Conservation (phyloP, 2,329 filamentous ascomycete species). For the Fusarium tanahbumbuense region DNA sequence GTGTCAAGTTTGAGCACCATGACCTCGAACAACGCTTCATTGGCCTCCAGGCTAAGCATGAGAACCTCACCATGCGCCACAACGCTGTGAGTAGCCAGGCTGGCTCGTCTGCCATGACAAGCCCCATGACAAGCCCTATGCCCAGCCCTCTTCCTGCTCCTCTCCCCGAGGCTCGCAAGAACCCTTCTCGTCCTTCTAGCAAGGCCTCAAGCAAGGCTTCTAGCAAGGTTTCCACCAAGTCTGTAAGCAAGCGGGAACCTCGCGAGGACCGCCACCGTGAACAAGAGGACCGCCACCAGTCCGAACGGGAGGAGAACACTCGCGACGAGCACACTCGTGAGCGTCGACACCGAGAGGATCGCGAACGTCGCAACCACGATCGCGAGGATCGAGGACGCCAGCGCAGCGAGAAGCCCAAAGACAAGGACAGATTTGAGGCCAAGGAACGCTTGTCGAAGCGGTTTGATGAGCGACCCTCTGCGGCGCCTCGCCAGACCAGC, state of each 20-base stretch:
- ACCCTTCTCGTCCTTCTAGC: constrained; percentile 46
- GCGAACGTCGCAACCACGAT: constrained; percentile 43
- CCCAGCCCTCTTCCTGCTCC: constrained; percentile 41
- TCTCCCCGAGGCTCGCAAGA: constrained; percentile 46
- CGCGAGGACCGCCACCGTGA: constrained; percentile 43
- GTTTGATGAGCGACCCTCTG: constrained; percentile 51
- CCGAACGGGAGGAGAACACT: constrained; percentile 39
- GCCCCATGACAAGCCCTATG: constrained; percentile 43
- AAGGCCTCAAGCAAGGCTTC: constrained; percentile 49
- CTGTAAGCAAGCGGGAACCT: constrained; percentile 41
- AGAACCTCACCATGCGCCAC: constrained; percentile 47
- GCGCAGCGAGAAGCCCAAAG: constrained; percentile 45
- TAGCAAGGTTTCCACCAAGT: constrained; percentile 43
- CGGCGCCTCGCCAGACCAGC: constrained; percentile 47
- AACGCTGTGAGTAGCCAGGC: constrained; percentile 43
- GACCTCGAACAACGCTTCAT: constrained; percentile 44
- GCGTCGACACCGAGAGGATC: constrained; percentile 41
- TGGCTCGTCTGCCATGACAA: constrained; percentile 41
- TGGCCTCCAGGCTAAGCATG: constrained; percentile 46
- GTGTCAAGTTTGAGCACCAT: constrained; percentile 48
- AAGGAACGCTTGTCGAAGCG: constrained; percentile 53
- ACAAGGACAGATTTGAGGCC: constrained; percentile 47
- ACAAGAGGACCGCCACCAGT: constrained; percentile 38
- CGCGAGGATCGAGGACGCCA: constrained; percentile 41
- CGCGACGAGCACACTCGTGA: constrained; percentile 37